Evolutionary conservation across 208 protist species (phyloP).

Genomic region (Phytomonas francai): DNA sequence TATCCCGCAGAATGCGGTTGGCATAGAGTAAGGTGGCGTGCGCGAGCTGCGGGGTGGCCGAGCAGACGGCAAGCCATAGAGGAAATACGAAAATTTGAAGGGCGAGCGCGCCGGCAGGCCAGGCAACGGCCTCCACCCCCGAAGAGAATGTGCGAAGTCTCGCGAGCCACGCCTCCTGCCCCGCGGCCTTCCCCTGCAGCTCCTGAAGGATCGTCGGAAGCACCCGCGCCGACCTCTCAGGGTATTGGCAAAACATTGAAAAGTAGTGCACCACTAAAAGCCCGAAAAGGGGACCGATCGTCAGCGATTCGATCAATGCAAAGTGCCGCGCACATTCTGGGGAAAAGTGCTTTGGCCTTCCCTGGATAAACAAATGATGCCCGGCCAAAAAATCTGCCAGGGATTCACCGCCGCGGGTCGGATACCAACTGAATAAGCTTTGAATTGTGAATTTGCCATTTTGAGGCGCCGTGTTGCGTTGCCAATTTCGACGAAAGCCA

Average conservation of each 20-base stretch:
- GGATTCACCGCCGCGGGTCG: slow-evolving; percentile 49
- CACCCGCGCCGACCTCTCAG: slow-evolving; percentile 23
- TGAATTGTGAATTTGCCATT: too few relatives aligned
- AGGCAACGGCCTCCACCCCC: slow-evolving; percentile 34
- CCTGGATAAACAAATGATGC: slow-evolving; percentile 72
- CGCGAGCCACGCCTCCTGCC: slow-evolving; percentile 42
- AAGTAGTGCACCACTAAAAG: slow-evolving; percentile 81
- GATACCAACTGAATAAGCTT: slow-evolving; percentile 67
- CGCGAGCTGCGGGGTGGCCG: slow-evolving; percentile 55
- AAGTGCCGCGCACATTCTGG: slow-evolving; percentile 65
- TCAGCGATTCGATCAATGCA: slow-evolving; percentile 54
- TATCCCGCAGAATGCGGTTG: slow-evolving; percentile 63
- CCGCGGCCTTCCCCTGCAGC: slow-evolving; percentile 34
- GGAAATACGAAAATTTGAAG: slow-evolving; percentile 61
- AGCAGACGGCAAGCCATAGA: slow-evolving; percentile 47
- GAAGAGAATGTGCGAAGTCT: slow-evolving; percentile 33
- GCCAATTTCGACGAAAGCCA: slow-evolving; percentile 8
- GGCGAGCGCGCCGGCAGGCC: slow-evolving; percentile 33
- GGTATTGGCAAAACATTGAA: slow-evolving; percentile 65
- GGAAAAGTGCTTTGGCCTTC: slow-evolving; percentile 63
- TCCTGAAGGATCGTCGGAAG: slow-evolving; percentile 43
- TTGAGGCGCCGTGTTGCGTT: too few relatives aligned
- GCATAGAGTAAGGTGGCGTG: slow-evolving; percentile 57
- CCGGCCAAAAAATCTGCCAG: slow-evolving; percentile 61
- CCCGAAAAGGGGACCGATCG: slow-evolving; percentile 58